Conservation (phyloP, 306 rosid species). For the barrel medic (Medicago truncatula) region DNA sequence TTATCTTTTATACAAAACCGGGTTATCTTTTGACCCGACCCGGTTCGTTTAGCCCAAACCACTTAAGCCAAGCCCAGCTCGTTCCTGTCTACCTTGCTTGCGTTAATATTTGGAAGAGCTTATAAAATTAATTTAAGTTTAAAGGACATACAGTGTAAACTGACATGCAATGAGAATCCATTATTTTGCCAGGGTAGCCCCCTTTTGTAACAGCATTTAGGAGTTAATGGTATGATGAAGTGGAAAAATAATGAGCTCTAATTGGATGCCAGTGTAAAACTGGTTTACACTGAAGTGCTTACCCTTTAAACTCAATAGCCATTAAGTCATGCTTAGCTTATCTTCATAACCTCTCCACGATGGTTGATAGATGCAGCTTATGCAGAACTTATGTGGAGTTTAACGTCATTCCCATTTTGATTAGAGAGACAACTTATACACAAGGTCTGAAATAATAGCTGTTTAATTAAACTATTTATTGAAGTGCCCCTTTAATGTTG, state of each 20-base stretch:
- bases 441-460: neutral
- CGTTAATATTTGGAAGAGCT: constrained; percentile 10
- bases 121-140: neutral
- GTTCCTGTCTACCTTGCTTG: no score
- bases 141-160: neutral
- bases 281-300: neutral
- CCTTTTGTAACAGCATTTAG: neutral
- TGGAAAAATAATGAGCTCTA: neutral
- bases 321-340: neutral
- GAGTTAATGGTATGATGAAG: neutral
- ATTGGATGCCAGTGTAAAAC: neutral
- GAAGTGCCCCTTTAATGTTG: neutral
- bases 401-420: neutral
- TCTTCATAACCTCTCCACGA: neutral
- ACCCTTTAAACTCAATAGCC: neutral
- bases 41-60: no score
- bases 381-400: neutral
- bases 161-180: neutral
- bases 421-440: neutral
- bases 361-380: neutral
- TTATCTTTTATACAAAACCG: no score
- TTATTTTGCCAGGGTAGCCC: neutral
- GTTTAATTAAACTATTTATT: neutral
- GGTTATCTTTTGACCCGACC: no score
- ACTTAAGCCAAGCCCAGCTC: no score